Conservation (phyloP, 1,284 basidiomycete species). For the Dichomitus squalens region DNA sequence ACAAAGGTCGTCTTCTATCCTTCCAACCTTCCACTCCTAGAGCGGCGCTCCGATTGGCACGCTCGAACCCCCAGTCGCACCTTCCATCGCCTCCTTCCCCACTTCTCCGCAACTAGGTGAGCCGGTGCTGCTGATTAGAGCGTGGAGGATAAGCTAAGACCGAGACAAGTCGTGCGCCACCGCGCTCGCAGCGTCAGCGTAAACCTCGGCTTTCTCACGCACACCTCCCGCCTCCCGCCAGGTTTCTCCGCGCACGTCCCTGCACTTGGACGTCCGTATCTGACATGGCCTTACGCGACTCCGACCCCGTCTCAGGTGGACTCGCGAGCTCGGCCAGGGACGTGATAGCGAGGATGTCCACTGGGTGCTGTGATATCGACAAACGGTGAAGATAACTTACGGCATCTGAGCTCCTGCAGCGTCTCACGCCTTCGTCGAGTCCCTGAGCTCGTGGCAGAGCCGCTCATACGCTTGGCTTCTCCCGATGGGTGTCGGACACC, state of each 20-base stretch:
- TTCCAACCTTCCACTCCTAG: not conserved
- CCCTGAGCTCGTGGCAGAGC: not conserved
- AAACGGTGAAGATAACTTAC: not conserved
- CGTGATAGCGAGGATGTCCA: not conserved
- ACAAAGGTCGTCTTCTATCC: too few relatives aligned
- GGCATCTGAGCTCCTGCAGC: not conserved
- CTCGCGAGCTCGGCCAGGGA: not conserved
- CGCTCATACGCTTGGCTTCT: slow-evolving; percentile 3
- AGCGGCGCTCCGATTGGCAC: not conserved
- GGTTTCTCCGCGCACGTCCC: slow-evolving; percentile 20
- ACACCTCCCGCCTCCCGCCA: slow-evolving; percentile 12
- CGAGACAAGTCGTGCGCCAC: not conserved
- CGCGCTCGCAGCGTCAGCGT: slow-evolving; percentile 7
- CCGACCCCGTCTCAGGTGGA: not conserved
- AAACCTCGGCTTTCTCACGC: slow-evolving; percentile 24
- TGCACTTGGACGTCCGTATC: not conserved
- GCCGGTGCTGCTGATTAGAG: not conserved
- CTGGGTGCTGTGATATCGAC: not conserved
- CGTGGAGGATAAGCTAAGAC: not conserved
- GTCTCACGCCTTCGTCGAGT: not conserved
- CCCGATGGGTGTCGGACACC: slow-evolving; percentile 12
- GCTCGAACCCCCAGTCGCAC: not conserved
- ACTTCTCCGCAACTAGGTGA: too few relatives aligned
- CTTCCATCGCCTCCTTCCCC: not conserved
- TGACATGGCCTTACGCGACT: not conserved